Conservation (phyloP, 129 eudicot species). For the Gnaphalium uliginosum region DNA sequence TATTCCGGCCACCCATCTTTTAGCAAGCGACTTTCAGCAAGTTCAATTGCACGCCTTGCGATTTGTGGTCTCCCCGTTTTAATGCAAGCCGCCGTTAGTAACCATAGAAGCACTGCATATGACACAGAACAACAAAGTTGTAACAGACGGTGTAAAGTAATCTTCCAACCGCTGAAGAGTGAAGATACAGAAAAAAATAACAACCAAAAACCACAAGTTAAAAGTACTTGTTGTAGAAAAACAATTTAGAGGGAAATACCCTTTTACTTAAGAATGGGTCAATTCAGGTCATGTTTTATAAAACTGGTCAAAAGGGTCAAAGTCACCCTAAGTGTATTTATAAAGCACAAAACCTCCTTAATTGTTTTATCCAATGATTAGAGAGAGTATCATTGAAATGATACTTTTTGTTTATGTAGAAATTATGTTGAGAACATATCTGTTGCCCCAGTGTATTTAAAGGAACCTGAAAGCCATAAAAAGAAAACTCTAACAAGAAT, state of each 20-base stretch:
- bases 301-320: no score
- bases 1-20: constrained; percentile 81
- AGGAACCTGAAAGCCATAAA: background rate
- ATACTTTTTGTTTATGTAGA: no score
- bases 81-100: constrained; percentile 78
- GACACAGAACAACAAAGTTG: background rate
- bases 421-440: background rate
- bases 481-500: background rate
- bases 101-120: constrained; percentile 67
- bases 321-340: no score
- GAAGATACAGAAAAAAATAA: background rate
- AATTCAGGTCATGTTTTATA: no score
- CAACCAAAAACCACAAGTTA: background rate
- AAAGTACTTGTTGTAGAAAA: background rate
- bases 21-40: constrained; percentile 64
- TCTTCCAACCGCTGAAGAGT: background rate
- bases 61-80: constrained; percentile 75
- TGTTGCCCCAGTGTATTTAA: background rate
- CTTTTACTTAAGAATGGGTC: background rate
- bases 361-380: no score
- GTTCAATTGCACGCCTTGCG: constrained; percentile 68
- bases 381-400: no score
- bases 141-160: background rate
- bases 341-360: no score
- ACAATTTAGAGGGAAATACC: no score